Percentiles rank a stretch among this genome's conserved stretches.
These are phyloP conservation scores for Colletotrichum endophyticum DNA, from an alignment of 2,329 filamentous ascomycete species.

Conservation along the genomic window DNA sequence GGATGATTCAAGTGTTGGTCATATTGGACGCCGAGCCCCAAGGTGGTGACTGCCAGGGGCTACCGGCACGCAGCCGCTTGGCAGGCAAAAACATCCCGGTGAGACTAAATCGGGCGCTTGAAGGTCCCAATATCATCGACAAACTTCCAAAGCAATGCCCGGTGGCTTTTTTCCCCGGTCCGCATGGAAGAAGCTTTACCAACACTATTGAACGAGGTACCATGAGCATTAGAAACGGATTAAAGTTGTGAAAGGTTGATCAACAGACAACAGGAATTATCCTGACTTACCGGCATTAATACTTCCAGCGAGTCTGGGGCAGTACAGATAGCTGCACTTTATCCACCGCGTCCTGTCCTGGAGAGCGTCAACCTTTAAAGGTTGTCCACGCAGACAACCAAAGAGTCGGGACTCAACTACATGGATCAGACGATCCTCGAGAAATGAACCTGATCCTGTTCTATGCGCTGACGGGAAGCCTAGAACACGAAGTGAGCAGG, in stretches of 20 bases:
- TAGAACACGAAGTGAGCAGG: not conserved
- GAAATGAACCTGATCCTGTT: not conserved
- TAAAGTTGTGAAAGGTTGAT: accelerated
- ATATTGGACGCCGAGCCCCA: not conserved
- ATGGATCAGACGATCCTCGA: not conserved
- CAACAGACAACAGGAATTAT: accelerated
- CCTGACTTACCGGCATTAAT: not conserved
- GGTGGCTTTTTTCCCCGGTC: accelerated
- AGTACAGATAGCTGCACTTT: not conserved
- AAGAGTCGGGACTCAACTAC: not conserved
- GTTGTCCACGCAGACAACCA: not conserved
- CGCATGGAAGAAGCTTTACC: not conserved
- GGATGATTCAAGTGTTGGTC: not conserved
- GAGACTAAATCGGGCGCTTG: not conserved
- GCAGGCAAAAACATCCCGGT: not conserved
- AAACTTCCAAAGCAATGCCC: too few relatives aligned
- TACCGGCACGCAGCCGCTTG: not conserved
- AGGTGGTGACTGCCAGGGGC: not conserved
- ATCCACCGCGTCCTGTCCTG: not conserved
- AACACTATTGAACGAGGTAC: not conserved
- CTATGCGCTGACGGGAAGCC: not conserved
- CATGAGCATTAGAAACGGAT: not conserved
- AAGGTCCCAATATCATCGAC: too few relatives aligned
- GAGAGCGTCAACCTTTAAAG: not conserved
- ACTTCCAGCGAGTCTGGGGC: too few relatives aligned